Conservation (phyloP, 306 rosid species). For the Cucurbita argyrosperma region DNA sequence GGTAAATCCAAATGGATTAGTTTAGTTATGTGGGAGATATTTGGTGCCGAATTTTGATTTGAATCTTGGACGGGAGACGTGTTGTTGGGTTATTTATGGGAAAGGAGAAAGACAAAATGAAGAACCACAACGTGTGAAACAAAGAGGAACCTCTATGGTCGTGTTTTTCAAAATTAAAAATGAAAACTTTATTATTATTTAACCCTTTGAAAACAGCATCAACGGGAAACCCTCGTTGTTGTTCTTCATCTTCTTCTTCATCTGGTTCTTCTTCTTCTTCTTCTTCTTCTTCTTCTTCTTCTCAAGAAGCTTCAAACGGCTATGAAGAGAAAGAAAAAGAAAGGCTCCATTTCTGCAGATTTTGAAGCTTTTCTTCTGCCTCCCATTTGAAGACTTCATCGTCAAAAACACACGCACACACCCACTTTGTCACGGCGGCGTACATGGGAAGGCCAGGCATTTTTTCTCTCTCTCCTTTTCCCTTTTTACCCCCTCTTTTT, state of each 20-base stretch:
- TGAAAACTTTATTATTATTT: background rate
- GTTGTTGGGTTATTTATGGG: background rate
- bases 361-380: background rate
- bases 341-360: too few species aligned
- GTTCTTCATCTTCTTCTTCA: background rate
- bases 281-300: background rate
- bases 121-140: conserved; percentile 6
- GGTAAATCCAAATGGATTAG: too few species aligned
- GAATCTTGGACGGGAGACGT: too few species aligned
- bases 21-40: too few species aligned
- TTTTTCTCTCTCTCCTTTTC: background rate
- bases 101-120: background rate
- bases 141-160: background rate
- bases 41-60: too few species aligned
- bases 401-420: background rate
- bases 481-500: background rate
- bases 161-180: background rate
- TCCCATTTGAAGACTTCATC: background rate
- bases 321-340: background rate
- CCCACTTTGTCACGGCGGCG: conserved; percentile 1
- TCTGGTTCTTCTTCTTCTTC: background rate
- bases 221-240: conserved; percentile 6
- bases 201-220: conserved; percentile 10
- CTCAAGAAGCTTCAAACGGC: background rate
- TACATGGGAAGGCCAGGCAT: conserved; percentile 15